Base-by-base conservation (phyloP, 257 asterid genomes). In the Solanum chmielewskii region DNA sequence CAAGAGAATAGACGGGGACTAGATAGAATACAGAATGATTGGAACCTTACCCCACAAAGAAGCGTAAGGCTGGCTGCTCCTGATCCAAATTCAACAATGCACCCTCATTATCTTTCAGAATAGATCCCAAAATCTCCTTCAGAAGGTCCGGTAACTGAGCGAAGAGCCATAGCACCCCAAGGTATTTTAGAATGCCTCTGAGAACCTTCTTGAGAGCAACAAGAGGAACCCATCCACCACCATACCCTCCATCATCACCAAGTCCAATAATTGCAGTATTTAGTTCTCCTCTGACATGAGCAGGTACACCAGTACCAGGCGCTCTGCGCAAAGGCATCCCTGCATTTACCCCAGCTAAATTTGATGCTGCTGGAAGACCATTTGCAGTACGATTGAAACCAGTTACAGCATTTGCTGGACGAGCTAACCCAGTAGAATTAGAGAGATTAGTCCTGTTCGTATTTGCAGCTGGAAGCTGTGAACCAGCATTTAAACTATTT, bases 181-280 rank as follows among this genome's bases (percentile, higher is more conserved):
- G 99, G 89, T 97, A 96, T 92, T 97, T 97, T 23, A 97, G 98
- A 91, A 95, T 95, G 85, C 98, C 99, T 86, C 99, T 91, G 85
- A 97, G 98, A 71, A 96, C 99, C 92, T 97, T 97, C 90, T 96
- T 97, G 64, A 96, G 98, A 68, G 99, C 99, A 87, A 94, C 98
- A 60, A 96, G 96, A 87, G 99, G 99, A 86, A 97, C 98, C 99
- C 99, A 97, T 86, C 99, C 99, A 85, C 99, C 99, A 85, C 99
- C 99, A 90, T 97, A 97, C 88, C 99, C 99, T 59, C 99, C 99
- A 92, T 97, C 99, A 89, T 97, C 99, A 56, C 99, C 99, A 86
- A 97, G 99, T 27, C 99, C 99, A 89, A 97, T 96, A 87, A 97
- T 97, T 85, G 99, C 99, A 66, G 99, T 96, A 89, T 97, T 97